Evolutionary conservation across 2,329 filamentous ascomycete species (phyloP), one percentile per base, ranked within the genome.

Genomic region (Paraconiothyrium sp.): DNA sequence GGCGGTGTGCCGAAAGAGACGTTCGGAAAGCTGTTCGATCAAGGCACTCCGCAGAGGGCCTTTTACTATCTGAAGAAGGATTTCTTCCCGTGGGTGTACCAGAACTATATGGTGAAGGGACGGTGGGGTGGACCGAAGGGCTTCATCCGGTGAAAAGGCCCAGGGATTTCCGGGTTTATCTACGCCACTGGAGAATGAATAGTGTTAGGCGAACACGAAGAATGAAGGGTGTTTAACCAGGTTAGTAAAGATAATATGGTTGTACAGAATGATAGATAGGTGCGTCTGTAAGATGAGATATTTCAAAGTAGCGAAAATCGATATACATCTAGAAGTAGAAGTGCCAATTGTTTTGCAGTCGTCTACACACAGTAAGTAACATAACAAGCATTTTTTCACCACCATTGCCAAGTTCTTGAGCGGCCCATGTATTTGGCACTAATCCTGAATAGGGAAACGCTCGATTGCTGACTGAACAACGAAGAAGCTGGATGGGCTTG

Each of bases 51-150:
- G 1, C 82, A 86, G 3, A 82, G 83, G 3, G 78, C 83, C 0
- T 90, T 90, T 70, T 90, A 87, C 66, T 79, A 89, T 67, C 67
- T 90, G 48, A 90, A 90, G 80, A 89, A 88, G 77, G 84, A 89
- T 69, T 90, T 90, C 68, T 90, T 90, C 76, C 88, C 88, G 0
- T 89, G 87, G 87, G 87, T 90, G 2, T 89, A 89, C 75, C 83
- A 81, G 57, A 83, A 85, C 41, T 82, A 81, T 41, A 84, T 88
- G 83, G 82, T 89, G 7, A 89, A 87, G 77, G 88, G 87, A 6
- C 85, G 81, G 8, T 89, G 88, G 87, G 86, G 80, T 24, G 87
- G 87, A 6, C 85, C 87, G 0, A 86, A 85, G 72, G 87, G 87
- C 0, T 88, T 66, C 43, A 68, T 73, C 16, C 50, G 50, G 24